phyloP scores from a whole-genome alignment of 2,329 filamentous ascomycete species.

The Diplocarpon mali region DNA sequence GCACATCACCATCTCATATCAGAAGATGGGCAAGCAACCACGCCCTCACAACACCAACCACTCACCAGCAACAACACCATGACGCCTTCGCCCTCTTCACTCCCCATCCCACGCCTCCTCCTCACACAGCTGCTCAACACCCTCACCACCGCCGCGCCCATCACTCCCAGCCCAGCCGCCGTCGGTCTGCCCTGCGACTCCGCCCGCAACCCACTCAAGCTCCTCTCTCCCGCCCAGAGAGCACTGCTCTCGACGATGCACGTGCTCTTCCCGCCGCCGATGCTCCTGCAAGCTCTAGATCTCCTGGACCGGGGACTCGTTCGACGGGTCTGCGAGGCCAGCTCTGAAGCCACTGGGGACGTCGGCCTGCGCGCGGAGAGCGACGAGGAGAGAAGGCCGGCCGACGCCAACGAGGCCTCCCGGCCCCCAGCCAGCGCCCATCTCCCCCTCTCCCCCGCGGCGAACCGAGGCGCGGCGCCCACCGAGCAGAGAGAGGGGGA shows the following conservation, averaged over 20 bases:
- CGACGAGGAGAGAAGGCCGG: not conserved
- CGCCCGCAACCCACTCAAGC: constrained; percentile 16
- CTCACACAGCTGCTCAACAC: constrained; percentile 24
- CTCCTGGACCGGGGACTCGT: constrained; percentile 72
- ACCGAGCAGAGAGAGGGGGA: not conserved
- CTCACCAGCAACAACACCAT: not conserved
- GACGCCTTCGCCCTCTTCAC: constrained; percentile 2
- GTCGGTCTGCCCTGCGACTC: constrained; percentile 1
- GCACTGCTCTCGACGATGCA: constrained; percentile 48
- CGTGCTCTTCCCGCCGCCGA: constrained; percentile 63
- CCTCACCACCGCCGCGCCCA: constrained; percentile 8
- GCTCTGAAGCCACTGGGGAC: not conserved
- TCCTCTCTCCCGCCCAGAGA: constrained; percentile 23
- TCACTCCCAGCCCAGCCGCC: not conserved
- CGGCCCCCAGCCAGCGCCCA: constrained; percentile 13
- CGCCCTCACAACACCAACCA: not conserved
- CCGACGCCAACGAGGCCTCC: not conserved
- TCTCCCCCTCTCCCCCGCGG: not conserved
- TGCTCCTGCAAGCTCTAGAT: constrained; percentile 76
- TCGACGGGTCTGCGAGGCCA: constrained; percentile 34
- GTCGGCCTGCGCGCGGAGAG: too few relatives aligned
- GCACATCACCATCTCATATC: too few relatives aligned
- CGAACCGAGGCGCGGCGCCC: not conserved
- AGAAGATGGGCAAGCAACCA: not conserved
- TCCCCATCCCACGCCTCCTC: constrained; percentile 22